Evolutionary conservation across 2,329 filamentous ascomycete species (phyloP), one percentile per base, ranked within the genome.

Genomic region (Penicillium janthinellum): DNA sequence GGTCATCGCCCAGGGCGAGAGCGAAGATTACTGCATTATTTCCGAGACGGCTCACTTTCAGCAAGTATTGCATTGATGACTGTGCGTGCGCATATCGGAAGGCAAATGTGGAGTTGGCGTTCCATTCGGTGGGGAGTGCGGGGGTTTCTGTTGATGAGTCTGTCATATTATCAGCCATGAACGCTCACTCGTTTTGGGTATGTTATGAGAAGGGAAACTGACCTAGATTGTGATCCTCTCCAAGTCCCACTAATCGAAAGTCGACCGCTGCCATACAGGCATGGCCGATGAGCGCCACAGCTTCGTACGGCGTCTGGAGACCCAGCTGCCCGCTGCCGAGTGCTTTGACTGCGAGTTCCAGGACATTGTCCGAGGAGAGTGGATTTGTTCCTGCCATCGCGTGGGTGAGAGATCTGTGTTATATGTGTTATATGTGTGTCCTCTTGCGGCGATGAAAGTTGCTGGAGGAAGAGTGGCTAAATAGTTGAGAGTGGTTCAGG

Each of bases 51-150:
- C 89, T 92, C 63, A 96, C 79, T 73, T 92, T 94, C 66, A 97
- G 75, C 31, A 96, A 82, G 72, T 90, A 96, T 60, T 89, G 86
- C 85, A 93, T 91, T 15, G 92, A 88, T 0, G 92, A 96, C 73
- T 96, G 91, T 25, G 86, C 82, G 75, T 97, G 93, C 3, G 87
- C 86, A 79, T 98, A 98, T 64, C 92, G 86, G 76, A 98, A 97
- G 57, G 89, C 86, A 73, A 91, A 89, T 49, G 82, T 81, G 14
- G 88, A 87, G 62, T 85, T 85, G 12, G 86, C 81, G 75, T 96
- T 96, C 95, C 95, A 98, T 77, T 87, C 84, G 15, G 83, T 59
- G 0, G 92, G 91, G 2, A 98, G 83, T 35, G 87, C 60, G 44
- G 65, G 59, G 49, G 50, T 65, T 42, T 73, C 67, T 50, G 73